These are phyloP conservation scores for Rosa persica DNA, from an alignment of 306 rosid species.

Conservation along the genomic window DNA sequence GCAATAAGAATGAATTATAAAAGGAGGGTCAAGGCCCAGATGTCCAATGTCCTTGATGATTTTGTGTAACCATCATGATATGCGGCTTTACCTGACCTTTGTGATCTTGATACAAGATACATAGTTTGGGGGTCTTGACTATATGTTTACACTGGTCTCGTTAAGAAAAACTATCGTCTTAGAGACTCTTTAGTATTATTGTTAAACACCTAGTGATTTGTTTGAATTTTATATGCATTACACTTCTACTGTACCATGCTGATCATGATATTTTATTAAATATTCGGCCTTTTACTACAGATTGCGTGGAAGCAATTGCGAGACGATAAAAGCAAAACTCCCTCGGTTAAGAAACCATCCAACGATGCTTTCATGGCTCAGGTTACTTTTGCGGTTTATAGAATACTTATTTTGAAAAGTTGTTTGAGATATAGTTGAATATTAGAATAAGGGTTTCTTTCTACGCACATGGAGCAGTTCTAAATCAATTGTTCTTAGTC, in stretches of 20 bases:
- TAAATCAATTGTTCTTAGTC: neutral
- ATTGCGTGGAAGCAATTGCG: slow-evolving; percentile 55
- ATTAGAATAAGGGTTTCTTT: neutral
- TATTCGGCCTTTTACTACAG: slow-evolving; percentile 37
- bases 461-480: neutral
- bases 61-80: neutral
- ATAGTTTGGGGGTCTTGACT: neutral
- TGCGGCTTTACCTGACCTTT: neutral
- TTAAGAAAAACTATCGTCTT: neutral
- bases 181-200: neutral
- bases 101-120: neutral
- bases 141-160: neutral
- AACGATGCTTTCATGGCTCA: slow-evolving; percentile 75
- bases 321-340: slow-evolving; percentile 48
- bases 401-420: neutral
- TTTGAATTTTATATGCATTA: neutral
- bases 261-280: slow-evolving; percentile 3
- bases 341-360: slow-evolving; percentile 60
- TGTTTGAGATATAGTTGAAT: slow-evolving; percentile 3
- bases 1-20: neutral
- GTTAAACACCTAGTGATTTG: neutral
- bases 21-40: neutral
- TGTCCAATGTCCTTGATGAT: neutral
- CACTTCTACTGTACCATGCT: neutral
- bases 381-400: slow-evolving; percentile 44